Percentiles rank a stretch among this genome's conserved stretches.
Evolutionary conservation across 305 asterid genomes (phyloP).

Genomic region (Fraxinus greggii): DNA sequence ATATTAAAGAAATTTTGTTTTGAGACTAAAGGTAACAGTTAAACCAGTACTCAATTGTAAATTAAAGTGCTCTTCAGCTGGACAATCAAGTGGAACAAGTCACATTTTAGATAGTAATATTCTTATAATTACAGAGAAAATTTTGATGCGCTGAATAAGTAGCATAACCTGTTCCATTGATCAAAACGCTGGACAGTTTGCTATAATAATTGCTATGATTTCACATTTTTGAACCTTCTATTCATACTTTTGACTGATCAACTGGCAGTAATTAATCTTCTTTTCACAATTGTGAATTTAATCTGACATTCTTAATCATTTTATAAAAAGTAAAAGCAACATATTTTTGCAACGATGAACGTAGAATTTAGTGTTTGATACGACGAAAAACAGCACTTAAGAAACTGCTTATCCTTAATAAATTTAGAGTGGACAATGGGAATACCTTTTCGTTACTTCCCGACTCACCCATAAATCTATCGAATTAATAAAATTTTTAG

Average conservation of each 20-base stretch:
- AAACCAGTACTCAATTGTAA: background rate
- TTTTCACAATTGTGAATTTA: conserved; percentile 8
- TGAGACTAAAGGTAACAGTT: background rate
- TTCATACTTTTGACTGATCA: conserved; percentile 47
- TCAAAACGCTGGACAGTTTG: conserved; percentile 22
- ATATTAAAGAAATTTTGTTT: background rate
- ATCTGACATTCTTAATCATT: background rate
- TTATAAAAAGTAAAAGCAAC: background rate
- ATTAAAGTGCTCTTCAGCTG: background rate
- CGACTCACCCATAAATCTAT: background rate
- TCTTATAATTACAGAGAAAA: background rate
- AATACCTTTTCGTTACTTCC: background rate
- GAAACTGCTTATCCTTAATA: background rate
- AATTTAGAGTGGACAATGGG: background rate
- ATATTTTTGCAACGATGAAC: background rate
- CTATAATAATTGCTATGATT: conserved; percentile 35
- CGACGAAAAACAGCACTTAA: background rate
- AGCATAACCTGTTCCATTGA: background rate
- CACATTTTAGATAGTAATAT: conserved; percentile 1
- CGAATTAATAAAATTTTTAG: background rate
- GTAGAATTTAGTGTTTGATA: background rate
- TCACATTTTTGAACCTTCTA: conserved; percentile 27
- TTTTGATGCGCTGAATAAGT: conserved; percentile 10
- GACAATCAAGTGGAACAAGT: background rate
- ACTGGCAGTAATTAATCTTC: conserved; percentile 39